Percentiles rank a stretch among this genome's conserved stretches.
phyloP scores from a whole-genome alignment of 2,329 filamentous ascomycete species.

The Allantophomopsis lycopodina region DNA sequence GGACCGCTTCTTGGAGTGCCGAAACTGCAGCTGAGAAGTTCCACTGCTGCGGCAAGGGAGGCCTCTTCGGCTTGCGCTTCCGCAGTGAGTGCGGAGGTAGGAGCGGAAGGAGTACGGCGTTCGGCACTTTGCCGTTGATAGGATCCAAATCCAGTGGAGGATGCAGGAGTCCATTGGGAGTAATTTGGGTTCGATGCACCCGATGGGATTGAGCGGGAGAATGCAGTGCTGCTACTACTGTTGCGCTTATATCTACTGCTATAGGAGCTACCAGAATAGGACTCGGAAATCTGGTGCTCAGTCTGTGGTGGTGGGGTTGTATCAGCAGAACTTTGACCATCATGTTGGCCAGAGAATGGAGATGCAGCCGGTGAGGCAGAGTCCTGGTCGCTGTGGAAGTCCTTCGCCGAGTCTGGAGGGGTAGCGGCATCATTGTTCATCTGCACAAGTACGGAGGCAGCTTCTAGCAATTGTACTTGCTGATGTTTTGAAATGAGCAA shows the following conservation, averaged over 20 bases:
- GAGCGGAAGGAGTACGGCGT: slow-evolving; percentile 63
- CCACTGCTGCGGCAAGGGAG: slow-evolving; percentile 80
- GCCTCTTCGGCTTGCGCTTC: slow-evolving; percentile 66
- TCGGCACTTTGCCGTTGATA: slow-evolving; percentile 64
- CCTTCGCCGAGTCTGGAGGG: slow-evolving; percentile 50
- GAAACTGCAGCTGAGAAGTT: slow-evolving; percentile 83
- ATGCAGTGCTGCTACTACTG: slow-evolving; percentile 35
- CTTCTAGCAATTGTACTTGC: slow-evolving; percentile 94
- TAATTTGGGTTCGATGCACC: slow-evolving; percentile 38
- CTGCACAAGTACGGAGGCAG: slow-evolving; percentile 84
- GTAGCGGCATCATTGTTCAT: slow-evolving; percentile 62
- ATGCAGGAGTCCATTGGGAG: slow-evolving; percentile 34
- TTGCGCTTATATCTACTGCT: slow-evolving; percentile 37
- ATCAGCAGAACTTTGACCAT: slow-evolving; percentile 72
- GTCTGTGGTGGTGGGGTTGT: slow-evolving; percentile 80
- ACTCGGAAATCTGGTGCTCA: slow-evolving; percentile 27
- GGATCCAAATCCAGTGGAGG: slow-evolving; percentile 24
- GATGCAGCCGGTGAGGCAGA: slow-evolving; percentile 74
- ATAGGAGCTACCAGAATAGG: slow-evolving; percentile 31
- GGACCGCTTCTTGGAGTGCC: slow-evolving; percentile 58
- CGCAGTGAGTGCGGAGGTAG: slow-evolving; percentile 63
- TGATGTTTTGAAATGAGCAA: slow-evolving; percentile 98
- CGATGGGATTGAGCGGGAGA: slow-evolving; percentile 75
- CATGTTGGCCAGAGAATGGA: slow-evolving; percentile 64
- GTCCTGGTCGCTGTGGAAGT: slow-evolving; percentile 66